These are phyloP conservation scores for Hericium alpestre DNA, from an alignment of 768 basidiomycete species.

Conservation along the genomic window DNA sequence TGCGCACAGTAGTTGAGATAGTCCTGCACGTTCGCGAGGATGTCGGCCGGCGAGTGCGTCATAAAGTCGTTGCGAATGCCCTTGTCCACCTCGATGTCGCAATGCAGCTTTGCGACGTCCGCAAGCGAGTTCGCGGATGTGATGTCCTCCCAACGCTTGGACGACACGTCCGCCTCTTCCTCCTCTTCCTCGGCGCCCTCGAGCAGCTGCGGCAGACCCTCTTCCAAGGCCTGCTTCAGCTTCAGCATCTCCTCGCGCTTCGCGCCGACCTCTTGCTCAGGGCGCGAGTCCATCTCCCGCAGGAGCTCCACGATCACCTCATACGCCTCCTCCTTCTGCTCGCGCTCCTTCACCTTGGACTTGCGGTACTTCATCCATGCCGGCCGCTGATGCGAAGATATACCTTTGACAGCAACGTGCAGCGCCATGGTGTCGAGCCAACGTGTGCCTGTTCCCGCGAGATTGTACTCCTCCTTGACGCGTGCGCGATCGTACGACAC, in stretches of 20 bases:
- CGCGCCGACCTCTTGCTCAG: constrained; percentile 30
- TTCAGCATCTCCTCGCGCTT: constrained; percentile 27
- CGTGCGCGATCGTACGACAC: constrained; percentile 88
- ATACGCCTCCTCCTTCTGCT: constrained; percentile 52
- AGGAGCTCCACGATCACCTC: constrained; percentile 49
- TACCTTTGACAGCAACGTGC: constrained; percentile 88
- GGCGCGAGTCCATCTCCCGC: constrained; percentile 27
- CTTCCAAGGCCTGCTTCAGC: constrained; percentile 27
- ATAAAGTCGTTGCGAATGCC: constrained; percentile 68
- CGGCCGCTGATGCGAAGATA: constrained; percentile 89
- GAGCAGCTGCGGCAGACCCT: constrained; percentile 26
- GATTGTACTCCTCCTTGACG: constrained; percentile 70
- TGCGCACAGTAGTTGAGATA: constrained; percentile 79
- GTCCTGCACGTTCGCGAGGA: constrained; percentile 53
- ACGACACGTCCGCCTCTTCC: constrained; percentile 24
- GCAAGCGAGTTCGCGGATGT: constrained; percentile 86
- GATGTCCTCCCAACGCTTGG: constrained; percentile 83
- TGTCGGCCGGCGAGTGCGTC: constrained; percentile 51
- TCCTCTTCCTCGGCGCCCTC: constrained; percentile 34
- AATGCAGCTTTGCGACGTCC: constrained; percentile 88
- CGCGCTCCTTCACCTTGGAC: constrained; percentile 42
- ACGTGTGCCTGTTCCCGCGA: constrained; percentile 56
- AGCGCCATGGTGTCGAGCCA: constrained; percentile 93
- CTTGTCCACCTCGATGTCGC: constrained; percentile 72
- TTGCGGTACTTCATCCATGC: constrained; percentile 87